Conservation (phyloP, 2,329 filamentous ascomycete species). For the Cladosporium cucumerinum region DNA sequence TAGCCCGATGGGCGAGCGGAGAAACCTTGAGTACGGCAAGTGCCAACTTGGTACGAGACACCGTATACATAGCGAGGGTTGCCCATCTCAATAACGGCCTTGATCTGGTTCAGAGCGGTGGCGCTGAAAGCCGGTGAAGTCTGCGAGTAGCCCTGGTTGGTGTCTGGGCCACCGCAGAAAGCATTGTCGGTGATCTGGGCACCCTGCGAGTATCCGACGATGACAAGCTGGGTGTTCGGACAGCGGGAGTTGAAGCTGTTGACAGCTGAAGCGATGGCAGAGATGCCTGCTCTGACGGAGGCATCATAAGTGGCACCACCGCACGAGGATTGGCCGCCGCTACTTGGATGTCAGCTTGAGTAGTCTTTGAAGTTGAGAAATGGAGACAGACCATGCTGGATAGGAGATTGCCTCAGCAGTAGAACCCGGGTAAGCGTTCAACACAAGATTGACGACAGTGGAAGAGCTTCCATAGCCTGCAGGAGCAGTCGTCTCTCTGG, state of each 20-base stretch:
- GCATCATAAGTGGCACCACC: conserved; percentile 59
- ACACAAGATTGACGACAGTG: conserved; percentile 41
- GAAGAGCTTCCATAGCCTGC: conserved; percentile 42
- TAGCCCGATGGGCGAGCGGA: conserved; percentile 10
- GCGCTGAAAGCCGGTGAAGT: conserved; percentile 36
- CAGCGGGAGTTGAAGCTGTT: conserved; percentile 26
- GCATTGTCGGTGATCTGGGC: conserved; percentile 63
- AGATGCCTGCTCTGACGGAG: conserved; percentile 53
- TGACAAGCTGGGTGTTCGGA: conserved; percentile 27
- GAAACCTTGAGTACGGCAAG: conserved; percentile 46
- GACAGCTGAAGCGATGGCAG: conserved; percentile 38
- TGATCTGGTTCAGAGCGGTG: conserved; percentile 23
- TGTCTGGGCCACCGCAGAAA: conserved; percentile 56
- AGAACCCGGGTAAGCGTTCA: conserved; percentile 39
- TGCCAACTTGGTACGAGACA: conserved; percentile 59
- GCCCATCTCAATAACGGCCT: conserved; percentile 29
- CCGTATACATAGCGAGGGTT: conserved; percentile 56
- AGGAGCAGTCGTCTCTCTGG: conserved; percentile 42
- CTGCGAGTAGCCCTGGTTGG: conserved; percentile 46
- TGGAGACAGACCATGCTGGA: conserved; percentile 42
- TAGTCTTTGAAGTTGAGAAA: background rate
- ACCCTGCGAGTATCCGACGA: conserved; percentile 39
- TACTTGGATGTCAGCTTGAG: conserved; percentile 28
- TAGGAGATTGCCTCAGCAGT: conserved; percentile 43
- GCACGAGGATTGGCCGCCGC: conserved; percentile 58